These are phyloP conservation scores for Casuarina cunninghamiana DNA, from an alignment of 306 rosid genomes.

Conservation along the genomic window DNA sequence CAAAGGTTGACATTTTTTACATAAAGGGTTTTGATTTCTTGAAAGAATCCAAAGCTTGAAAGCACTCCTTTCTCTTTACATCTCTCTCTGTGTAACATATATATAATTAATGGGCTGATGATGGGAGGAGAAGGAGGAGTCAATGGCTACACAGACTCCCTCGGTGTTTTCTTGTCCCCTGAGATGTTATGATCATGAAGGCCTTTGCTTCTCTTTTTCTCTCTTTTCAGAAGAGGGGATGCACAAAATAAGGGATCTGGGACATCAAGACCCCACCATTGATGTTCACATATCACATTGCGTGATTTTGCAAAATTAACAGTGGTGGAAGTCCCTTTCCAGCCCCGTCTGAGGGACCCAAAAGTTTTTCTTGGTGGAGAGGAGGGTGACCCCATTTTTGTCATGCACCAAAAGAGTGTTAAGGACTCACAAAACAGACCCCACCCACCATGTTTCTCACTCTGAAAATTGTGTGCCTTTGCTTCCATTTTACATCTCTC, in stretches of 20 bases:
- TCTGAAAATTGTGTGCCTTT: conserved; percentile 66
- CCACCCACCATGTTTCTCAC: conserved; percentile 55
- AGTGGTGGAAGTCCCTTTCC: conserved; percentile 55
- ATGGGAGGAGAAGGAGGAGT: conserved; percentile 57
- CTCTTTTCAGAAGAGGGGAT: conserved; percentile 32
- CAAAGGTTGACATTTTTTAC: conserved; percentile 76
- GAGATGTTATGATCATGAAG: conserved; percentile 50
- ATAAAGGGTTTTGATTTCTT: conserved; percentile 32
- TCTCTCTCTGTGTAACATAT: conserved; percentile 1
- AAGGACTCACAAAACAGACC: conserved; percentile 40
- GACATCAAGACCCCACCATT: conserved; percentile 53
- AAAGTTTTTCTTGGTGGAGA: conserved; percentile 40
- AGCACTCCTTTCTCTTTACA: conserved; percentile 22
- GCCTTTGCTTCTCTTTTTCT: conserved; percentile 26
- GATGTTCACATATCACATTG: conserved; percentile 52
- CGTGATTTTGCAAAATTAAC: conserved; percentile 39
- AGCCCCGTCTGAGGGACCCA: conserved; percentile 65
- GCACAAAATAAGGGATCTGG: conserved; percentile 25
- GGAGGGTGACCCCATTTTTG: conserved; percentile 43
- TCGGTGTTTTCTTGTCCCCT: conserved; percentile 83
- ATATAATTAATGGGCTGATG: conserved; percentile 35
- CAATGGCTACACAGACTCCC: conserved; percentile 72
- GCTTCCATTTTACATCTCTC: conserved; percentile 86
- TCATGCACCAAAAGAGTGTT: conserved; percentile 77
- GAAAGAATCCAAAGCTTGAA: conserved; percentile 81